Conservation (phyloP, 164 flowering plant genomes). For the Dillenia suffruticosa region DNA sequence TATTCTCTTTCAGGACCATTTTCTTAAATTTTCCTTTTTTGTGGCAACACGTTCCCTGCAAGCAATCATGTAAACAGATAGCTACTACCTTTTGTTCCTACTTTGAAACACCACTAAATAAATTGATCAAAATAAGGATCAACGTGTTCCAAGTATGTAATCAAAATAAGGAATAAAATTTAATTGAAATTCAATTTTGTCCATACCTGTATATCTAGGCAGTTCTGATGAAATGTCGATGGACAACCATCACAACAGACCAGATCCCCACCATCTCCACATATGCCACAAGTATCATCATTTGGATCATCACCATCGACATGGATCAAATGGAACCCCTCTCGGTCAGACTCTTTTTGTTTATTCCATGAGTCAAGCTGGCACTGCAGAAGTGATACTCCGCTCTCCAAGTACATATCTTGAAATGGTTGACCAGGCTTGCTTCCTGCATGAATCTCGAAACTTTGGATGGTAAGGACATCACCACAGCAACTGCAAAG, state of each 20-base stretch:
- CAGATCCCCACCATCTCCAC: constrained; percentile 80
- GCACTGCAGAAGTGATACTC: constrained; percentile 49
- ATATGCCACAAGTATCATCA: constrained; percentile 71
- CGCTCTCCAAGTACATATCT: constrained; percentile 42
- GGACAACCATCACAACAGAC: constrained; percentile 80
- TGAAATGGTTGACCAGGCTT: constrained; percentile 25
- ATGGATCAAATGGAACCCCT: constrained; percentile 35
- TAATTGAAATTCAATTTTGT: not conserved
- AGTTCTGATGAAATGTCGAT: constrained; percentile 66
- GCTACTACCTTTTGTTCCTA: too few species aligned
- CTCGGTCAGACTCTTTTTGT: constrained; percentile 30
- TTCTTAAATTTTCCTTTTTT: too few species aligned
- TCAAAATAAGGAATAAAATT: too few species aligned
- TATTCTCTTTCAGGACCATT: too few species aligned
- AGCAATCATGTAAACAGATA: too few species aligned
- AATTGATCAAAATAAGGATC: too few species aligned
- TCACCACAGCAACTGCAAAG: constrained; percentile 47
- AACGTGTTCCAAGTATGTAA: too few species aligned
- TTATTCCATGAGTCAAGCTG: constrained; percentile 52
- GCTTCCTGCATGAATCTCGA: constrained; percentile 48
- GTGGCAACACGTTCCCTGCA: too few species aligned
- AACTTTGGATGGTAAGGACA: constrained; percentile 27
- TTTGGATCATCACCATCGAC: constrained; percentile 56
- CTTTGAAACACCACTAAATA: too few species aligned
- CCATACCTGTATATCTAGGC: constrained; percentile 53